These are phyloP conservation scores for Pittosporum tobira DNA, from an alignment of 129 eudicot species.

Conservation along the genomic window DNA sequence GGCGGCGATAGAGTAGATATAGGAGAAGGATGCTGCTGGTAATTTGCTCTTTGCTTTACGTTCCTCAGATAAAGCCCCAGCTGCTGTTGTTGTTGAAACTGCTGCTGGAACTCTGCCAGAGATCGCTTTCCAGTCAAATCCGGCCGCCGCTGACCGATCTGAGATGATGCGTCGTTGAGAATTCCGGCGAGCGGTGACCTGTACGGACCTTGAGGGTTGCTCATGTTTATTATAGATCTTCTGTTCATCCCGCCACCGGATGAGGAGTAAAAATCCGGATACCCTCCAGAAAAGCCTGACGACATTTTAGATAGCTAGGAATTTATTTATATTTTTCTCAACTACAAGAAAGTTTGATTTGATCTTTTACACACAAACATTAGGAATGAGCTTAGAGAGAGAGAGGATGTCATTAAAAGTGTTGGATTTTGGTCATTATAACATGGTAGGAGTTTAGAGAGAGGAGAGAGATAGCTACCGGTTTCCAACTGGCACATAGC, in stretches of 20 bases:
- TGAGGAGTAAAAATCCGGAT: constrained; percentile 31
- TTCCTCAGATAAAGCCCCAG: constrained; percentile 34
- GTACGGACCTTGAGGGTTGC: constrained; percentile 26
- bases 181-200: constrained; percentile 38
- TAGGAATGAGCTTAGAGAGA: not conserved
- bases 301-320: constrained; percentile 35
- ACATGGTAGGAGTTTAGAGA: not conserved
- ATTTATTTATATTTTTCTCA: no score
- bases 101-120: constrained; percentile 51
- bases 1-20: constrained; percentile 39
- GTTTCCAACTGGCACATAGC: constrained; percentile 18
- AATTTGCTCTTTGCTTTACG: constrained; percentile 42
- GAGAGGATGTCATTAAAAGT: constrained; percentile 6
- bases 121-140: constrained; percentile 66
- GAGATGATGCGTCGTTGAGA: constrained; percentile 26
- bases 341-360: not conserved
- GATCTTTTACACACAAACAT: not conserved
- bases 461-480: constrained; percentile 10
- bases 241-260: constrained; percentile 24
- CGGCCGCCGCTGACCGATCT: constrained; percentile 36
- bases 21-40: constrained; percentile 36
- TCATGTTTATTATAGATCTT: constrained; percentile 26
- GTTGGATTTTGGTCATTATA: constrained; percentile 21
- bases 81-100: constrained; percentile 30
- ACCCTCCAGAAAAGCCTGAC: constrained; percentile 49